phyloP scores from a whole-genome alignment of 352 stramenopile species.

The Achlya hypogyna region DNA sequence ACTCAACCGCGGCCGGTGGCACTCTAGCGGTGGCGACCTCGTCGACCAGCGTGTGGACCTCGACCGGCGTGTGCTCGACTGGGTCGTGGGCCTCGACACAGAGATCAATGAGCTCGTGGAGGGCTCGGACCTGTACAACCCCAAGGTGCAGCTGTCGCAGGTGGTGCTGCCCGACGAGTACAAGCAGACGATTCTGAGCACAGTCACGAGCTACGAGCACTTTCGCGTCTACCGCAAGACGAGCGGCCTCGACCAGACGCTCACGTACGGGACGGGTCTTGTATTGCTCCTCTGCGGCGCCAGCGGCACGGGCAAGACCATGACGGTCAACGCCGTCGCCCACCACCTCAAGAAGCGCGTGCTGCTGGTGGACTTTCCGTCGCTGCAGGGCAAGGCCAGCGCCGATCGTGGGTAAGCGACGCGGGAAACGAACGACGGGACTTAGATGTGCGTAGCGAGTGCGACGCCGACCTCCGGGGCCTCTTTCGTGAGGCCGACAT shows the following conservation, averaged over 20 bases:
- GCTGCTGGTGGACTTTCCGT: constrained; percentile 82
- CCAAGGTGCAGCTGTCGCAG: constrained; percentile 73
- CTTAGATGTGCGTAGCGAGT: constrained; percentile 27
- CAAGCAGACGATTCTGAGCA: constrained; percentile 71
- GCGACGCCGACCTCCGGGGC: constrained; percentile 68
- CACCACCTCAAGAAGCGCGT: constrained; percentile 81
- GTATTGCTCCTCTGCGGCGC: constrained; percentile 75
- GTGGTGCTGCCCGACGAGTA: constrained; percentile 80
- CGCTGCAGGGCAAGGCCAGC: constrained; percentile 59
- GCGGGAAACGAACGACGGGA: neutral
- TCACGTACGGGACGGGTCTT: constrained; percentile 67
- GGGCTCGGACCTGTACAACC: constrained; percentile 78
- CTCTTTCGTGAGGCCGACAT: constrained; percentile 84
- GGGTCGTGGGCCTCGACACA: constrained; percentile 77
- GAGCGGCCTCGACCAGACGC: constrained; percentile 56
- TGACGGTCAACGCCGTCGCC: constrained; percentile 84
- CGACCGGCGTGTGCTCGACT: constrained; percentile 78
- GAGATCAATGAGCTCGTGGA: constrained; percentile 87
- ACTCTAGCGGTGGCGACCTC: constrained; percentile 72
- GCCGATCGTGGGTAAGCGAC: constrained; percentile 39
- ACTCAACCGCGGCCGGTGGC: constrained; percentile 71
- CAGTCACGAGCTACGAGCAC: constrained; percentile 73
- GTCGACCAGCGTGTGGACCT: constrained; percentile 81
- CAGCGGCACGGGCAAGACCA: constrained; percentile 85
- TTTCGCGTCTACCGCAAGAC: constrained; percentile 77